These are phyloP conservation scores for Trichoderma endophyticum DNA, from an alignment of 2,329 filamentous ascomycete species.

Conservation along the genomic window DNA sequence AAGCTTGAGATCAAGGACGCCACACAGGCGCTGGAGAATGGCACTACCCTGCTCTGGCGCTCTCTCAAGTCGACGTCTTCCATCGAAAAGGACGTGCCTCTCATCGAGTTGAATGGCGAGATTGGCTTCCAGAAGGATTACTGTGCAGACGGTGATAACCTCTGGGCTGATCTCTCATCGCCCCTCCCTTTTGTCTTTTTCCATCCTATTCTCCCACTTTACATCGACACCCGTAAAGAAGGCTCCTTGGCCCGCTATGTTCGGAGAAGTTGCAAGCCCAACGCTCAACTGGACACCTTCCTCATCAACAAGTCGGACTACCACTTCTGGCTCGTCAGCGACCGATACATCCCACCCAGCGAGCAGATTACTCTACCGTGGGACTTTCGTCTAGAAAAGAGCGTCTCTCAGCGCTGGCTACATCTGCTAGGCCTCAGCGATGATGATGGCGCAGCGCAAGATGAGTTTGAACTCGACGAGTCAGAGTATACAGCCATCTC, in stretches of 20 bases:
- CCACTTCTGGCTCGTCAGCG: conserved; percentile 90
- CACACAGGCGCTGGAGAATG: conserved; percentile 33
- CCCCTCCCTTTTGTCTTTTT: conserved; percentile 79
- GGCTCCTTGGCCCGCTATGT: conserved; percentile 84
- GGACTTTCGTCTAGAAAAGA: conserved; percentile 65
- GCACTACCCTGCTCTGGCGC: conserved; percentile 62
- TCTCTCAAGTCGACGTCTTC: conserved; percentile 52
- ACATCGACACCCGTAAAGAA: conserved; percentile 86
- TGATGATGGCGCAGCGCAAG: conserved; percentile 48
- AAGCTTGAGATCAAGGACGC: conserved; percentile 51
- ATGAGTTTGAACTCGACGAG: conserved; percentile 55
- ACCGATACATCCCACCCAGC: conserved; percentile 64
- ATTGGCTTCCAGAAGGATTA: conserved; percentile 73
- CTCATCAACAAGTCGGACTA: conserved; percentile 76
- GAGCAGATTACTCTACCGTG: conserved; percentile 63
- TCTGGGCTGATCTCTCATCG: conserved; percentile 64
- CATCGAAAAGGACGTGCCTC: conserved; percentile 55
- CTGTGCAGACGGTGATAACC: conserved; percentile 61
- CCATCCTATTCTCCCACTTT: conserved; percentile 82
- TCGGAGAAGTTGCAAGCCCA: conserved; percentile 87
- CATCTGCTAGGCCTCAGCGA: conserved; percentile 61
- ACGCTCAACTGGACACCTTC: conserved; percentile 82
- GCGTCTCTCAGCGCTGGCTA: conserved; percentile 51
- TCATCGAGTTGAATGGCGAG: conserved; percentile 73
- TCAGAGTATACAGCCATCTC: conserved; percentile 59